These are phyloP conservation scores for Rhododendron vialii DNA, from an alignment of 148 eudicot genomes.

Conservation along the genomic window DNA sequence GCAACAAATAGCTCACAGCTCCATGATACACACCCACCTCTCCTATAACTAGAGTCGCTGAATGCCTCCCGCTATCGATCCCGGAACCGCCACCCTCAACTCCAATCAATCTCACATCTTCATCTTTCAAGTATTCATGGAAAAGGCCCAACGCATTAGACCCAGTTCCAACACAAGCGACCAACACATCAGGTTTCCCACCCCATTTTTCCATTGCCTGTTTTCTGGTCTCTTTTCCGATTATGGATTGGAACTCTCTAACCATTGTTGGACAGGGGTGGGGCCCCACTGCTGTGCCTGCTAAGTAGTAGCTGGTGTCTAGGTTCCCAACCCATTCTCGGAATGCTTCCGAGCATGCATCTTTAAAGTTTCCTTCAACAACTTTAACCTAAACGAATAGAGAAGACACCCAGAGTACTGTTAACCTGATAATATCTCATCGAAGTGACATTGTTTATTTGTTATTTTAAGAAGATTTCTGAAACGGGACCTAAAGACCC, in stretches of 20 bases:
- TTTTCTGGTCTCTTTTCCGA: conserved; percentile 88
- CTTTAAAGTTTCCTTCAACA: conserved; percentile 31
- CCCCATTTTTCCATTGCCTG: conserved; percentile 96
- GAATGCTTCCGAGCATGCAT: conserved; percentile 98
- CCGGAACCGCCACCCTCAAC: conserved; percentile 90
- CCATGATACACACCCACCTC: conserved; percentile 97
- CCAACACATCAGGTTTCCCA: conserved; percentile 84
- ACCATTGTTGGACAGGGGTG: conserved; percentile 96
- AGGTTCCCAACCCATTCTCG: conserved; percentile 97
- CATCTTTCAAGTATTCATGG: conserved; percentile 79
- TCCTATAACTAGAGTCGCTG: conserved; percentile 84
- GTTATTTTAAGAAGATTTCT: too few relatives aligned
- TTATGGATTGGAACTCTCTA: conserved; percentile 83
- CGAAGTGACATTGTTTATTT: too few relatives aligned
- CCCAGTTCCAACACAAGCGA: conserved; percentile 95
- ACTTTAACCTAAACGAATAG: neutral
- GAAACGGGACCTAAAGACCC: too few relatives aligned
- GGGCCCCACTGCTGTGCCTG: conserved; percentile 94
- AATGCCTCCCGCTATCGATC: conserved; percentile 67
- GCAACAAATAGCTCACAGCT: conserved; percentile 92
- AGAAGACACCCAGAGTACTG: too few relatives aligned
- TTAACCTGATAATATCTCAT: too few relatives aligned
- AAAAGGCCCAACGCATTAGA: conserved; percentile 95
- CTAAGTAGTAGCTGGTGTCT: conserved; percentile 86
- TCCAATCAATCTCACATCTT: conserved; percentile 79